These are phyloP conservation scores for Dryadomyces sulphureus DNA, from an alignment of 2,329 filamentous ascomycete species.

Conservation along the genomic window DNA sequence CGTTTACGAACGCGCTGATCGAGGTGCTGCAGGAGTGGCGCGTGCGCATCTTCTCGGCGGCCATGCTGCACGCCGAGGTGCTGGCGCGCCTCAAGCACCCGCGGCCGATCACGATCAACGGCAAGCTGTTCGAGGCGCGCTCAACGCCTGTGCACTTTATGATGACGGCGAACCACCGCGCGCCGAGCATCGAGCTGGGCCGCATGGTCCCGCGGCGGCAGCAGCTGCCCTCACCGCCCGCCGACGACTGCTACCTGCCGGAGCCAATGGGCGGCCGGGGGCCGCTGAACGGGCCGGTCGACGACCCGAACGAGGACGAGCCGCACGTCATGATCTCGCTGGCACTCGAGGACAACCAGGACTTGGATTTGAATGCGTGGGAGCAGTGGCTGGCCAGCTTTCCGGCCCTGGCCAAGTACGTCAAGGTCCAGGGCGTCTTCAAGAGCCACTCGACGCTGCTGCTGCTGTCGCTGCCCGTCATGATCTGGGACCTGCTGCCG, in stretches of 20 bases:
- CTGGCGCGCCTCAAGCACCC: constrained; percentile 46
- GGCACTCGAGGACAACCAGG: constrained; percentile 41
- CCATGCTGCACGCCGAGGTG: constrained; percentile 46
- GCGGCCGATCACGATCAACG: constrained; percentile 40
- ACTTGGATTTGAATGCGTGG: constrained; percentile 42
- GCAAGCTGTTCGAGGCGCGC: constrained; percentile 40
- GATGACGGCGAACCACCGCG: constrained; percentile 46
- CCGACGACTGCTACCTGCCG: constrained; percentile 13
- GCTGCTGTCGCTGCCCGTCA: constrained; percentile 41
- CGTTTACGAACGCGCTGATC: constrained; percentile 43
- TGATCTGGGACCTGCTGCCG: constrained; percentile 44
- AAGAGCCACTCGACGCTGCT: constrained; percentile 46
- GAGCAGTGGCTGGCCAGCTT: constrained; percentile 41
- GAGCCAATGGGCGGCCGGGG: constrained; percentile 10
- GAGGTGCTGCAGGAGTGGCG: constrained; percentile 45
- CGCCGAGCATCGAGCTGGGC: constrained; percentile 41
- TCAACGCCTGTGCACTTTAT: constrained; percentile 48
- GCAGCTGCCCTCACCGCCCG: constrained; percentile 22
- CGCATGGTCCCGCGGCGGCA: constrained; percentile 20
- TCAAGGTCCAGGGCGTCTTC: constrained; percentile 46
- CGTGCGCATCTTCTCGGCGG: constrained; percentile 37
- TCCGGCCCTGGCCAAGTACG: constrained; percentile 42
- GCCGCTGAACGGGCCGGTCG: constrained; percentile 8
- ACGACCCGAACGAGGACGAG: constrained; percentile 36
- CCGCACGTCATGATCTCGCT: constrained; percentile 48